Base-by-base conservation (phyloP, 306 rosid genomes). In the Parietaria judaica region DNA sequence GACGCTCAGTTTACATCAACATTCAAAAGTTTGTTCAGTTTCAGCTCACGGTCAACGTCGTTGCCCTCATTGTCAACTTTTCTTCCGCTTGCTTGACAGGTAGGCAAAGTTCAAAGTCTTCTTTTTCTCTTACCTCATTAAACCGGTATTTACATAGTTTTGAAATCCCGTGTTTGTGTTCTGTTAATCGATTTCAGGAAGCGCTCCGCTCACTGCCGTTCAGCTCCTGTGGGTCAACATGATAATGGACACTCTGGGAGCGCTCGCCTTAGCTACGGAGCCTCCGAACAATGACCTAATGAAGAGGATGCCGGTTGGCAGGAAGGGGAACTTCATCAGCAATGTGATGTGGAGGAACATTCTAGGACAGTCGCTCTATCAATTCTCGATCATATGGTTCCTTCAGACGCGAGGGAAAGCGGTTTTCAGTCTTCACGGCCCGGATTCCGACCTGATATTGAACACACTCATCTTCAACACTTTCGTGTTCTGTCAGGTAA, bases 231-330 rank as follows among this genome's bases (percentile, higher is more conserved):
- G 98, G 98, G 98, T 92, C 71, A 92, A 92, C 80, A 92, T 92
- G 98, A 92, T 92, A 74, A 92, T 88, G 99, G 99, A 92, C 73
- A 92, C 99, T 71, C 81, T 92, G 54, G 99, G 99, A 75, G 99
- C 99, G 38, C 96, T 92, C 79, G 99, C 96, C 51, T 73, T 92
- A 47, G 99, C 99, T 69, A 92, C 99, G 0, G 95, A 92, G 72
- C 99, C 96, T 60, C 99, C 99, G 12, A 86, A 54, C 17, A 87
- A 84, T 15, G 94, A 86, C 48, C 72, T 92, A 72, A 92, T 92
- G 99, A 88, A 88, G 67, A 84, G 88, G 76, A 16, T 80, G 13
- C 99, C 99, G 3, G 99, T 92, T 77, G 99, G 99, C 31, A 78
- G 99, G 82, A 92, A 83, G 74, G 99, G 99, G 66, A 92, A 88